phyloP scores from a whole-genome alignment of 23 red algal genomes.

The Cyanidiococcus yangmingshanensis region DNA sequence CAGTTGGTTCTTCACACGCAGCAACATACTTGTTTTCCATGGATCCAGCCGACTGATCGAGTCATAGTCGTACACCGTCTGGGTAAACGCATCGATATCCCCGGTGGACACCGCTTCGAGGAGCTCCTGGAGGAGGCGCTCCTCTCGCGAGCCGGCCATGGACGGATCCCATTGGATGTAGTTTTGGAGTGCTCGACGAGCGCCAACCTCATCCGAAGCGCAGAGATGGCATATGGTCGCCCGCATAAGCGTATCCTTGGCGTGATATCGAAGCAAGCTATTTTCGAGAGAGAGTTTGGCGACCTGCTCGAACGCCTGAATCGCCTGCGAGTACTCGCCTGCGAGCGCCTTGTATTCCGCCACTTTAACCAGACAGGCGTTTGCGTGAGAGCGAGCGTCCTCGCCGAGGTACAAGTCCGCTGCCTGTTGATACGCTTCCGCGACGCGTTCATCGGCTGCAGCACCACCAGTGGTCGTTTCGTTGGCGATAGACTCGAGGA shows the following conservation, averaged over 20 bases:
- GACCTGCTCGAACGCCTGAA: slow-evolving; percentile 65
- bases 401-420: slow-evolving; percentile 89
- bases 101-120: slow-evolving; percentile 50
- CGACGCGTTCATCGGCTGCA: background rate
- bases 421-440: slow-evolving; percentile 45
- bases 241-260: slow-evolving; percentile 67
- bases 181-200: slow-evolving; percentile 48
- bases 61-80: slow-evolving; percentile 65
- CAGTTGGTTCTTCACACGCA: slow-evolving; percentile 78
- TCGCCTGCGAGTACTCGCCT: slow-evolving; percentile 54
- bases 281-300: slow-evolving; percentile 54
- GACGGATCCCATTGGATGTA: slow-evolving; percentile 58
- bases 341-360: slow-evolving; percentile 46
- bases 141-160: slow-evolving; percentile 61
- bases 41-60: slow-evolving; percentile 72
- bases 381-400: slow-evolving; percentile 73
- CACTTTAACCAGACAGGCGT: slow-evolving; percentile 70
- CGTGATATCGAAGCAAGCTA: slow-evolving; percentile 65
- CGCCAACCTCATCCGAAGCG: slow-evolving; percentile 57
- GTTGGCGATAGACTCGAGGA: slow-evolving; percentile 45
- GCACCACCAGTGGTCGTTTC: background rate
- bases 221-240: slow-evolving; percentile 67
- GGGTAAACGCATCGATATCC: slow-evolving; percentile 76
- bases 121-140: slow-evolving; percentile 48
- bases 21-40: slow-evolving; percentile 75